Percentiles rank a stretch among this genome's conserved stretches.
These are phyloP conservation scores for Endogone sp. DNA, from an alignment of 192 early-diverging fungal species.

Conservation along the genomic window DNA sequence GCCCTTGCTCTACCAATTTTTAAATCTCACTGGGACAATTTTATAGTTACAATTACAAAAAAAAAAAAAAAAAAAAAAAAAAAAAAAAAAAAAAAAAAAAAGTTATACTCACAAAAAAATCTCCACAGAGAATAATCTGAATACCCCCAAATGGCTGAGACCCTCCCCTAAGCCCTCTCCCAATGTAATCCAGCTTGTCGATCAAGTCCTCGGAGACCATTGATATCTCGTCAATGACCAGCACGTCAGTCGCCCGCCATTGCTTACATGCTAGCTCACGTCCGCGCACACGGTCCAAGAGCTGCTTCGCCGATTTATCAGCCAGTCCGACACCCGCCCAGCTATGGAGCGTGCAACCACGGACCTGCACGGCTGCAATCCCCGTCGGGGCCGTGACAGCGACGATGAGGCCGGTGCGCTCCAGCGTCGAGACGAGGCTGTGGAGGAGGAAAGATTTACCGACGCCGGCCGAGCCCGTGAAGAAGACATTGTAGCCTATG, in stretches of 20 bases:
- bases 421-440: slow-evolving; percentile 11
- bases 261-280: slow-evolving; percentile 30
- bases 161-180: slow-evolving; percentile 36
- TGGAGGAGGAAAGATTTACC: neutral
- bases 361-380: slow-evolving; percentile 76
- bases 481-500: slow-evolving; percentile 3
- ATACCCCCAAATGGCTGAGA: slow-evolving; percentile 70
- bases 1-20: no score
- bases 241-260: slow-evolving; percentile 57
- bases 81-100: no score
- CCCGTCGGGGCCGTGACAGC: slow-evolving; percentile 74
- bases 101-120: slow-evolving; percentile 49
- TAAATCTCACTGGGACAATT: no score
- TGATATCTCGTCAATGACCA: slow-evolving; percentile 79
- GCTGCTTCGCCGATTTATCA: slow-evolving; percentile 15
- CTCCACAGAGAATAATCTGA: slow-evolving; percentile 67
- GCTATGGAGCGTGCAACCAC: slow-evolving; percentile 68
- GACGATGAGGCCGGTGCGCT: slow-evolving; percentile 30
- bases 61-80: no score
- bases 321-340: slow-evolving; percentile 67
- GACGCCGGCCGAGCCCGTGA: no score
- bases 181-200: slow-evolving; percentile 68
- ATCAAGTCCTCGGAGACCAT: slow-evolving; percentile 75
- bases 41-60: no score
- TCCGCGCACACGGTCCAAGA: slow-evolving; percentile 27